Base-by-base conservation (phyloP, 1,139 yeast genomes). In the Nakaseomyces nivariensis region DNA sequence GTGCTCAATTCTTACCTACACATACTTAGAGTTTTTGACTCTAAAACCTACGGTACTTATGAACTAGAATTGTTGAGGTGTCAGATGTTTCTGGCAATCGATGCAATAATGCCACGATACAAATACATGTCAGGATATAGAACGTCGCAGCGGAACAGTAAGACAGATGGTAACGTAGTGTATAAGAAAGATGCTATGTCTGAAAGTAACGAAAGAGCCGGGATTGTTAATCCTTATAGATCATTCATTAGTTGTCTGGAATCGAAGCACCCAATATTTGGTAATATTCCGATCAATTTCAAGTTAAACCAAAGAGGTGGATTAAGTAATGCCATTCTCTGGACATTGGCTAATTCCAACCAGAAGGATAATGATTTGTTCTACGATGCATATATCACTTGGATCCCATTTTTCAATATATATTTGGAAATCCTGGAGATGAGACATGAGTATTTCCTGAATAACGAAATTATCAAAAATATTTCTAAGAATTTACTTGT, bases 31-130 rank as follows among this genome's bases (percentile, higher is more conserved):
- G 53, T 50, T 2, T 60, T 59, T 49, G 59, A 62, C 48, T 37
- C 45, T 7, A 41, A 47, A 1, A 46, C 40, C 32, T 52, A 54
- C 49, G 52, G 47, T 8, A 37, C 44, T n/a, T 57, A 60, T 43
- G 59, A 57, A 36, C 46, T 60, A 31, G 65, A 61, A 45, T 51
- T 64, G 24, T 49, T 64, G 40, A 54, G 67, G 38, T 61, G 68
- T 48, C 67, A 64, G 46, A 52, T 64, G 34, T 63, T 63, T 45
- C 25, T 61, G 24, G 58, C 57, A 9, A 46, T 59, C 4, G 68
- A 63, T 48, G 41, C 55, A 1, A 32, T 62, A 11, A 47, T 51
- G 25, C 48, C 52, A 13, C 47, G 48, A 37, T 48, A 46, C 8
- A 48, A 34, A 25, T 38, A 25, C 25, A 6, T 38, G 22, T 13